Conservation (phyloP, 352 stramenopile species). For the Stephanocyclus meneghinianus region DNA sequence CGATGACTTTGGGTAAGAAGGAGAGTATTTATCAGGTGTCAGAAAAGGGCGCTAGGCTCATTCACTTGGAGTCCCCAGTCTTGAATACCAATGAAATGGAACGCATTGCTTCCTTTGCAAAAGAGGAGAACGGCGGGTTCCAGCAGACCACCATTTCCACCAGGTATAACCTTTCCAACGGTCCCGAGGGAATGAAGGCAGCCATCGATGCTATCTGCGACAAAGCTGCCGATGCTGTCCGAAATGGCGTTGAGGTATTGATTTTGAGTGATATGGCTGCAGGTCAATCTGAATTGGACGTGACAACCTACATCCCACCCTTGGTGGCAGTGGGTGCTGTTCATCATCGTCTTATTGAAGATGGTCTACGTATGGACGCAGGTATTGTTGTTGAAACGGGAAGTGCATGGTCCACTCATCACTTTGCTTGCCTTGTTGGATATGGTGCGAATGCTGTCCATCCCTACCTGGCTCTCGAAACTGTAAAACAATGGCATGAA, state of each 20-base stretch:
- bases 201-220: slow-evolving; percentile 82
- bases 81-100: slow-evolving; percentile 84
- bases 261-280: slow-evolving; percentile 83
- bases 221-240: slow-evolving; percentile 79
- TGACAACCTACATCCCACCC: slow-evolving; percentile 85
- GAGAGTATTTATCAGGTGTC: slow-evolving; percentile 83
- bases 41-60: slow-evolving; percentile 79
- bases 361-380: slow-evolving; percentile 84
- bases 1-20: slow-evolving; percentile 85
- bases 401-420: slow-evolving; percentile 86
- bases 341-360: slow-evolving; percentile 86
- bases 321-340: slow-evolving; percentile 85
- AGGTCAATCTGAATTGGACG: slow-evolving; percentile 61
- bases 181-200: slow-evolving; percentile 70
- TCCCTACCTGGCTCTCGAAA: slow-evolving; percentile 86
- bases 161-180: slow-evolving; percentile 66
- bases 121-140: slow-evolving; percentile 78
- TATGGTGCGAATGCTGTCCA: slow-evolving; percentile 87
- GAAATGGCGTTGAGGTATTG: slow-evolving; percentile 81
- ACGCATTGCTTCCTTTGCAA: slow-evolving; percentile 57
- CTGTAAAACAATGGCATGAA: slow-evolving; percentile 84
- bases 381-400: slow-evolving; percentile 86
- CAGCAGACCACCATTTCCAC: slow-evolving; percentile 79
- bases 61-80: slow-evolving; percentile 84
- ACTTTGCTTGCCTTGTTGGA: slow-evolving; percentile 85